Evolutionary conservation across 768 basidiomycete species (phyloP), one percentile per base, ranked within the genome.

Genomic region (Filobasidium wieringae): DNA sequence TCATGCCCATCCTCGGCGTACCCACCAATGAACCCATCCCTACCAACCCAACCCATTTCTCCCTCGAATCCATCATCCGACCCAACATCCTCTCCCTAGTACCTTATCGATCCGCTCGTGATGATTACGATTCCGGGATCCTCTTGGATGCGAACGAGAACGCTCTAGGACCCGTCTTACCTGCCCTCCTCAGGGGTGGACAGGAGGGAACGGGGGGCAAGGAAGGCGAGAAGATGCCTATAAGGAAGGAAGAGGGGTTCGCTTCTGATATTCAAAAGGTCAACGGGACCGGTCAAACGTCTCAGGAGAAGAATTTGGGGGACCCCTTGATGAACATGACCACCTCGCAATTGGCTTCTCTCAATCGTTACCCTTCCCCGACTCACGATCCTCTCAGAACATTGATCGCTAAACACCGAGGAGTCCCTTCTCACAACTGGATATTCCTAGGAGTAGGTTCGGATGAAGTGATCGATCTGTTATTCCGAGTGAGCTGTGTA

Each of bases 91-190:
- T 95, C 49, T 76, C 87, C 0, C 78, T 99, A 14, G 83, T 84
- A 49, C 95, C 95, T 0, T 97, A 99, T 74, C 84, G 92, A 30
- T 96, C 91, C 66, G 95, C 95, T 0, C 79, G 95, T 47, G 93
- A 99, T 68, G 93, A 99, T 76, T 99, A 95, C 76, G 82, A 84
- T 49, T 77, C 81, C 2, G 92, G 92, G 24, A 84, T 96, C 66
- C 81, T 99, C 27, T 81, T 99, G 22, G 95, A 99, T 65, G 95
- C 95, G 14, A 99, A 99, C 75, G 95, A 99, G 77, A 97, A 99
- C 71, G 81, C 93, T 0, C 79, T 91, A 33, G 93, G 95, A 0
- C 87, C 88, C 69, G 84, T 87, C 1, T 85, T 96, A 34, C 75
- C 78, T 26, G 63, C 69, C n/a, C 43, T 75, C 15, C 62, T 68